A percentile compares a stretch with the other conserved stretches of the same genome.
These are phyloP conservation scores for Gryganskiella cystojenkinii DNA, from an alignment of 192 early-diverging fungal species.

Conservation along the genomic window DNA sequence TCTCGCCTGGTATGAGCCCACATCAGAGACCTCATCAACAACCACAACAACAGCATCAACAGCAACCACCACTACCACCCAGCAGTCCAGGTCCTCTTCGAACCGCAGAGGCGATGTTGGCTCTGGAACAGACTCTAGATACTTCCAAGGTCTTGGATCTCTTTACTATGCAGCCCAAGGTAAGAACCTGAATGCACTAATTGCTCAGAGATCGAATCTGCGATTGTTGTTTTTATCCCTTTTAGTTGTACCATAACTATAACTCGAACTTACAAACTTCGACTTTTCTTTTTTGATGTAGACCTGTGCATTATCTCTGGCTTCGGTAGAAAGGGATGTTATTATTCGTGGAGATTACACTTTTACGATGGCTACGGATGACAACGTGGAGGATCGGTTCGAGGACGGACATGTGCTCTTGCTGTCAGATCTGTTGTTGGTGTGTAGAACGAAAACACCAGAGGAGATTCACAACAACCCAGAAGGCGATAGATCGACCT, in stretches of 20 bases:
- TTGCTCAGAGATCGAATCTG: background rate
- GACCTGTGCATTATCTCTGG: constrained; percentile 39
- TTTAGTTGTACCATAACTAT: constrained; percentile 1
- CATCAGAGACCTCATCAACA: constrained; percentile 12
- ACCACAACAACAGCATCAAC: too few species aligned
- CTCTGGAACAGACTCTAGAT: constrained; percentile 56
- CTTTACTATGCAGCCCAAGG: constrained; percentile 60
- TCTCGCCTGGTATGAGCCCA: constrained; percentile 39
- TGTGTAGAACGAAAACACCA: constrained; percentile 51
- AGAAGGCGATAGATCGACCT: constrained; percentile 24
- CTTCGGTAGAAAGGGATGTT: constrained; percentile 27
- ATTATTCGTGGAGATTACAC: constrained; percentile 36
- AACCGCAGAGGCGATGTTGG: constrained; percentile 22
- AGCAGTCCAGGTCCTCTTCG: background rate
- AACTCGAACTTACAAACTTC: constrained; percentile 14
- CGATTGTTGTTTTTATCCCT: background rate
- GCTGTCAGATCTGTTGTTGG: constrained; percentile 57
- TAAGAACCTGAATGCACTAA: constrained; percentile 17
- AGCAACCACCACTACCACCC: too few species aligned
- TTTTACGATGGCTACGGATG: constrained; percentile 32
- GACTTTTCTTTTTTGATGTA: constrained; percentile 17
- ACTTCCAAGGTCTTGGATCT: constrained; percentile 56
- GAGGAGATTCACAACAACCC: constrained; percentile 46
- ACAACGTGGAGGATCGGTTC: constrained; percentile 30
- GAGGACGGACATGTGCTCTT: constrained; percentile 51